Conservation (phyloP, 352 stramenopile species). For the Hyaloperonospora brassicae region DNA sequence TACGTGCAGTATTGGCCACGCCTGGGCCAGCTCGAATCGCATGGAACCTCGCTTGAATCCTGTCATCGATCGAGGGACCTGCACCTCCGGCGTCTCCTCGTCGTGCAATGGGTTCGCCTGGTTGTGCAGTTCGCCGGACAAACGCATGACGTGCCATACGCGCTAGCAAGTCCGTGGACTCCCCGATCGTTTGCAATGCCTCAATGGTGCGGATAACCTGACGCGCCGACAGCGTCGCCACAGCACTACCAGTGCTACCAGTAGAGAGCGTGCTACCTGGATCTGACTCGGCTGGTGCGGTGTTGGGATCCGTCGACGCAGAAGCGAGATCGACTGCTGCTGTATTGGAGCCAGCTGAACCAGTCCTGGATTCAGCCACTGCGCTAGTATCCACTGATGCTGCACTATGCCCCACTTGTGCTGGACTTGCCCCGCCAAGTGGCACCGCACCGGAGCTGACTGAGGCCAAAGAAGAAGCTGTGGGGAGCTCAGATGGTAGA, state of each 20-base stretch:
- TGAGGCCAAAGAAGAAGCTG: neutral
- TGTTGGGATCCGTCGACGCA: neutral
- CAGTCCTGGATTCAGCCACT: neutral
- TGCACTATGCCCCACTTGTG: neutral
- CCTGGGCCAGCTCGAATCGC: constrained; percentile 1
- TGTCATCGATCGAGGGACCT: constrained; percentile 1
- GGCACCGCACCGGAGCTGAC: neutral
- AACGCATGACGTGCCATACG: constrained; percentile 45
- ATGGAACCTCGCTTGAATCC: constrained; percentile 8
- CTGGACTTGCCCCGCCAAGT: neutral
- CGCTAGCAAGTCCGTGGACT: constrained; percentile 40
- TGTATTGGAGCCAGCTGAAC: neutral
- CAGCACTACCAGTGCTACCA: neutral
- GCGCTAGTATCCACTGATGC: neutral
- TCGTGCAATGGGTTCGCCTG: constrained; percentile 17
- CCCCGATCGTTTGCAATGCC: constrained; percentile 44
- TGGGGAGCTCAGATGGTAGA: neutral
- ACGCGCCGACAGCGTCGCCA: constrained; percentile 14
- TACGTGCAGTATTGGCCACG: neutral
- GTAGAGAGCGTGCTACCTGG: neutral
- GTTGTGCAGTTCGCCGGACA: constrained; percentile 32
- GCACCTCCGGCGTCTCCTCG: constrained; percentile 4
- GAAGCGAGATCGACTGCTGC: neutral
- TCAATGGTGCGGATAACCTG: constrained; percentile 40
- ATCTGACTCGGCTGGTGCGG: constrained; percentile 1